Evolutionary conservation across 495 filamentous ascomycete genomes (phyloP).

Genomic region (Aspergillus avenaceus): DNA sequence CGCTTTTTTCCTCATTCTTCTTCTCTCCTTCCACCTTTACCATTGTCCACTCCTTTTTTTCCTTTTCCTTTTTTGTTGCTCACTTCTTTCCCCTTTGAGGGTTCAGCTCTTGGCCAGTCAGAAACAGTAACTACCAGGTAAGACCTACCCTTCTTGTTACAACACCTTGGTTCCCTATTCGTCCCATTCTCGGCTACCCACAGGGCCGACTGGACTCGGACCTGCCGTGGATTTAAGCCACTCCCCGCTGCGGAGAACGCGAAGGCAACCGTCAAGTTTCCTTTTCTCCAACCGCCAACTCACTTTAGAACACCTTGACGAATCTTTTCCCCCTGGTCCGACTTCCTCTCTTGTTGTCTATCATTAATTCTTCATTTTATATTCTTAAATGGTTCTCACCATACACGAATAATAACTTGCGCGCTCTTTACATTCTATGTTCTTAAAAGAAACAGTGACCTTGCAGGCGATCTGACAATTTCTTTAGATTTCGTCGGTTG

Average conservation of each 20-base stretch:
- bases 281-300: slow-evolving; percentile 7
- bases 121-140: neutral
- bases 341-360: neutral
- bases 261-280: slow-evolving; percentile 14
- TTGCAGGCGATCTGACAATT: slow-evolving; percentile 1
- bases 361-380: neutral
- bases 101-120: neutral
- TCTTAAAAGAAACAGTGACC: neutral
- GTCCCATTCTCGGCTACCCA: slow-evolving; percentile 4
- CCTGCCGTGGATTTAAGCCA: slow-evolving; percentile 10
- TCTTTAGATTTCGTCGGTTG: slow-evolving; percentile 5
- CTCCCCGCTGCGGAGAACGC: slow-evolving; percentile 21
- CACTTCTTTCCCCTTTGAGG: neutral
- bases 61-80: neutral
- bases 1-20: neutral
- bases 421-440: neutral
- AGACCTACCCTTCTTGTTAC: neutral
- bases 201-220: slow-evolving; percentile 2
- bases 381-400: neutral
- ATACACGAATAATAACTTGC: too few relatives aligned
- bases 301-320: slow-evolving; percentile 3
- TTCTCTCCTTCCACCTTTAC: slow-evolving; percentile 2
- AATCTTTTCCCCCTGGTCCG: slow-evolving; percentile 1
- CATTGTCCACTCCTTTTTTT: neutral
- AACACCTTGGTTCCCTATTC: neutral